Evolutionary conservation across 2,329 filamentous ascomycete genomes (phyloP), one percentile per base, ranked within the genome.

Genomic region (Clarireedia hainanense): DNA sequence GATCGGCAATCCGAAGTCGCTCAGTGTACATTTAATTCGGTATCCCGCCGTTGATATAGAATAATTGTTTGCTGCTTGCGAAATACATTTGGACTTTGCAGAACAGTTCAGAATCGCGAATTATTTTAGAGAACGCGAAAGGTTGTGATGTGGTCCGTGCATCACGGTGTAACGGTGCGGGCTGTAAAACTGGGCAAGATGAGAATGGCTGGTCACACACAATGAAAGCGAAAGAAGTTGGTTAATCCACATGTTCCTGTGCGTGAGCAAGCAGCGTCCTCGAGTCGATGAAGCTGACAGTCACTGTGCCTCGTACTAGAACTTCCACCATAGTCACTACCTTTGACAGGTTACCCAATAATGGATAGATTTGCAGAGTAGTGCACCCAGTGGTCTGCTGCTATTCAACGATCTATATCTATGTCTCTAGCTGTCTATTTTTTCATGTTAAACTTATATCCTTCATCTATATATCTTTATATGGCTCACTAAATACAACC

Each of bases 111-210:
- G 20, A 37, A 47, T 52, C 10, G 50, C 24, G 30, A 20, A 34
- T 52, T 47, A 34, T 47, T 45, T 37, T 52, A 43, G 20, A 45
- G 40, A 30, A 47, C 12, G 24, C 30, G 40, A 15, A 27, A 52
- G 47, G 50, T 42, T 52, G 14, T 37, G 12, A 36, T 26, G 42
- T 52, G 50, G 50, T 45, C 50, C 20, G 27, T 47, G 42, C 50
- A 20, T 15, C 12, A 10, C 27, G 9, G 30, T 34, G 30, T 34
- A 34, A 34, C 30, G 30, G 30, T 34, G 12, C 30, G 15, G 12
- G 40, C 26, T 23, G 10, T 17, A 24, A 23, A 17, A 50, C 36
- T 26, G 26, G 20, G 34, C 30, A 36, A 37, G 34, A 47, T 46
- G 30, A 17, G 12, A 52, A 26, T 17, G 14, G 15, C 45, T 37